Evolutionary conservation across 257 asterid species (phyloP).

Genomic region (Echites panduratus): DNA sequence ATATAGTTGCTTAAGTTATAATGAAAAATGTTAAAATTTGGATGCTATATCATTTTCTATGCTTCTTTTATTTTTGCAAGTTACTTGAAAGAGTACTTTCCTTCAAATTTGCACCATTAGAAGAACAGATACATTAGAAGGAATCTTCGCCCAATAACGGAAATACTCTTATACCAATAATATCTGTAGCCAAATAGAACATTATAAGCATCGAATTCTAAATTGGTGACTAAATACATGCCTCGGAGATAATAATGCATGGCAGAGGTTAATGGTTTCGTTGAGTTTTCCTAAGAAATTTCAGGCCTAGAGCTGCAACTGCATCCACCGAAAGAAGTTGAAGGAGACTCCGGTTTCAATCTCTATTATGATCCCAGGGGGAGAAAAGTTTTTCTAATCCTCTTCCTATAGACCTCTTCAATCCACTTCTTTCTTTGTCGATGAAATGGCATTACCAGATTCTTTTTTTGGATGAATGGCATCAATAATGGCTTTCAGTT

Average conservation of each 20-base stretch:
- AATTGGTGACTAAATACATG: not conserved
- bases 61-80: no score
- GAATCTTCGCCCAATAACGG: no score
- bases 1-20: no score
- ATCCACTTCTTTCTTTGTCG: slow-evolving; percentile 28
- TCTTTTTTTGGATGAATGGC: slow-evolving; percentile 36
- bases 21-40: no score
- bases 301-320: not conserved
- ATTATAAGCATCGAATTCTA: no score
- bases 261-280: not conserved
- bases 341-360: slow-evolving; percentile 1
- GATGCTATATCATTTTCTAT: no score
- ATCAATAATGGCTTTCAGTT: slow-evolving; percentile 58
- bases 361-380: slow-evolving; percentile 18
- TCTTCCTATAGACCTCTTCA: slow-evolving; percentile 25
- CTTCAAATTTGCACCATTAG: no score
- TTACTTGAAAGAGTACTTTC: no score
- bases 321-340: not conserved
- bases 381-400: slow-evolving; percentile 25
- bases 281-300: not conserved
- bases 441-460: no score
- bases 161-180: no score
- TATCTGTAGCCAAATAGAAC: no score
- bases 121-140: no score
- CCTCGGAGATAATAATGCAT: not conserved